Percentiles rank a stretch among this genome's conserved stretches.
phyloP scores from a whole-genome alignment of 2,329 filamentous ascomycete species.

The Paraconiothyrium brasiliense region DNA sequence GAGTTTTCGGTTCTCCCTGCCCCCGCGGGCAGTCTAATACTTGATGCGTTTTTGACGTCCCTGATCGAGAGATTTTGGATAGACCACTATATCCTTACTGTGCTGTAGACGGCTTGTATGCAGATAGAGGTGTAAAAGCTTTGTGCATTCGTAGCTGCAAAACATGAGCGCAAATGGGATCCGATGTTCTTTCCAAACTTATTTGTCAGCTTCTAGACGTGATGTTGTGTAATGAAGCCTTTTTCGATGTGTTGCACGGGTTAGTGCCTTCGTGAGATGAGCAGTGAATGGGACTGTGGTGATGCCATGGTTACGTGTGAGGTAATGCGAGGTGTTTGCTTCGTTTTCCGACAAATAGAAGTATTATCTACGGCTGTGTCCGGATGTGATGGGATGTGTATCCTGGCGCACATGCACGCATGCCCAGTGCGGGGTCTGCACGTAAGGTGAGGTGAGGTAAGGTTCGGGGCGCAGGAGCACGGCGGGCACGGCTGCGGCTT shows the following conservation, averaged over 20 bases:
- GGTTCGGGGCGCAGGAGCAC: too few species aligned
- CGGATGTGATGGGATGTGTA: background rate
- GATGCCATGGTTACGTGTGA: too few species aligned
- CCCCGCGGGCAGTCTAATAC: slow-evolving; percentile 1
- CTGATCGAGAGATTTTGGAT: background rate
- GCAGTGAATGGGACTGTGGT: too few species aligned
- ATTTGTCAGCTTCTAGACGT: too few species aligned
- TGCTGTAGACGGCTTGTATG: slow-evolving; percentile 4
- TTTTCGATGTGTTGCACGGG: too few species aligned
- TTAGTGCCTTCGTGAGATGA: too few species aligned
- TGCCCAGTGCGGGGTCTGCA: background rate
- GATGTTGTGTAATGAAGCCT: too few species aligned
- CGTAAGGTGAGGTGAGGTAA: too few species aligned
- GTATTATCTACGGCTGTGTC: background rate
- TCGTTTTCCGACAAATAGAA: background rate
- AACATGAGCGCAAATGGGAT: background rate
- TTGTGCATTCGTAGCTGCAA: background rate
- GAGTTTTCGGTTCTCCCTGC: slow-evolving; percentile 4
- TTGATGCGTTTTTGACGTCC: slow-evolving; percentile 1
- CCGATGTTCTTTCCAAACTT: background rate
- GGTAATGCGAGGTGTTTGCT: too few species aligned
- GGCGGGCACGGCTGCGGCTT: too few species aligned
- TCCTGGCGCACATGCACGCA: background rate
- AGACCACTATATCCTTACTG: slow-evolving; percentile 11
- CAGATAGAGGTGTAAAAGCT: background rate